Evolutionary conservation across 805 yeast genomes (phyloP), one percentile per base, ranked within the genome.

Genomic region (Candida chauliodis): DNA sequence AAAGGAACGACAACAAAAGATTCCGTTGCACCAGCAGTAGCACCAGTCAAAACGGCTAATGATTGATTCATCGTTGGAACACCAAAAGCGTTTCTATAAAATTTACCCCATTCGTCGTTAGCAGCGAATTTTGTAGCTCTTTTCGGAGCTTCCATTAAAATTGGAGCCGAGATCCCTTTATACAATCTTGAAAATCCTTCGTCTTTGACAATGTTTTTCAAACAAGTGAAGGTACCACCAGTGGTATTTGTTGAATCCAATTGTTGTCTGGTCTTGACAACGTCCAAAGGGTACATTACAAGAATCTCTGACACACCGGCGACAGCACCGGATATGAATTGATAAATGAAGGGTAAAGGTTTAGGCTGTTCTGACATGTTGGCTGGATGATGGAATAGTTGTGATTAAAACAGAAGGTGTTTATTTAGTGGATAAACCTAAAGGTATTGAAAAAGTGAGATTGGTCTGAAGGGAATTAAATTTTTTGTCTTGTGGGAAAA

Each of bases 61-160:
- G 84, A 79, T 66, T 91, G 98, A 46, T 71, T 85, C 78, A 84
- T 75, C 46, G 75, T 61, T 7, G 71, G 60, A 31, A 84, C 73
- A 37, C 87, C 95, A 59, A 90, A 88, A 15, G 67, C 58, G 21
- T 71, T 70, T 49, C 78, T 78, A 75, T 89, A 91, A 50, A 89
- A 62, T 61, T 83, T 83, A 37, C 95, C 91, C 84, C 95, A 93
- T 61, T 88, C 95, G 59, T 93, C 99, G 59, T 93, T 93, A 45
- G 97, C 96, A 37, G 98, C 97, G 59, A 93, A 93, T 64, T 93
- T 93, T 49, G 96, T 90, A 29, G 99, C 99, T 71, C 99, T 81
- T 73, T 93, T 93, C 48, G 99, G 99, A 10, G 98, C 99, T 64
- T 93, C 99, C 99, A 93, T 93, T 54, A 93, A 72, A 50, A 93